Base-by-base conservation (phyloP, 2,329 filamentous ascomycete species). In the Furcasterigmium sp. region DNA sequence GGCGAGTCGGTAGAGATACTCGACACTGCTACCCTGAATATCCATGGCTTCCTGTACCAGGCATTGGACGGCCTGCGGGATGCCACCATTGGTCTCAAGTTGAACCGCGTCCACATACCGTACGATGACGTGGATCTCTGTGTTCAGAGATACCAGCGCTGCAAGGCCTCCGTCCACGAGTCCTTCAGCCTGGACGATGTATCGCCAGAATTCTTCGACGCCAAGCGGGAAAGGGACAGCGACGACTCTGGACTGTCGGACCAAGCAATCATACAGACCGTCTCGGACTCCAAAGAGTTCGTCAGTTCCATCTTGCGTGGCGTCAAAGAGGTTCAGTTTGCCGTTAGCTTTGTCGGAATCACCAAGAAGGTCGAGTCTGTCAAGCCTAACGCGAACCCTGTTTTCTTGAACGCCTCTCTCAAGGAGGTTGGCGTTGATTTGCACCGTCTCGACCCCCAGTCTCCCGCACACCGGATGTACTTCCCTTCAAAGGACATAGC, bases 401-500 rank as follows among this genome's bases (percentile, higher is more conserved):
- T 95, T 8, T 81, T 86, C 46, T 73, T 96, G 47, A 95, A 91
- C 57, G 78, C 91, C 36, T 90, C 91, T 7, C 95, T 95, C 78
- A 97, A 98, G 62, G 94, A 98, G 61, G 82, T 98, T 34, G 91
- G 91, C 47, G 78, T 98, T 58, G 93, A 98, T 58, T 71, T 98
- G 32, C 85, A 97, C 59, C 83, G 91, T 18, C 76, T 98, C 43
- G 91, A 98, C 60, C 85, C 88, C 34, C 91, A 88, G 55, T 95
- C 91, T 14, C 90, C 93, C 1, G 90, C 91, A 0, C 93, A 98
- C 71, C 83, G 93, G 50, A 98, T 97, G 93, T 97, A 98, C 64
- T 98, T 98, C 59, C 87, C 91, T 3, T 82, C 85, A 18, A 85
- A 89, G 48, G 93, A 96, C 59, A 83, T 96, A 56, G 93, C 93